These are phyloP conservation scores for Phytophthora crassamura DNA, from an alignment of 352 stramenopile species.

Conservation along the genomic window DNA sequence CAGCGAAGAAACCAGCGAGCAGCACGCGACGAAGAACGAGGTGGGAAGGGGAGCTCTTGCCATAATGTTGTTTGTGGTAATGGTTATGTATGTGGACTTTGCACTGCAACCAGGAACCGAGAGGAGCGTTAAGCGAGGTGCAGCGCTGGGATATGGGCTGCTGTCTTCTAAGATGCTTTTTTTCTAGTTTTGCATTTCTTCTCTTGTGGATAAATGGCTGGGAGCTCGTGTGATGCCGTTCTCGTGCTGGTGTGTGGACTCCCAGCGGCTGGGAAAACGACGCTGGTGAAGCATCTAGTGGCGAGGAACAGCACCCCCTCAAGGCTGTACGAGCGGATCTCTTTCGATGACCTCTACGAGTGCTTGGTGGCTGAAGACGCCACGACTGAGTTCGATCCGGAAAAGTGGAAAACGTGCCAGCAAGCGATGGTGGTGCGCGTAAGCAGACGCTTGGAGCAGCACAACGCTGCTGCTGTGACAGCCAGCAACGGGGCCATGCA, in stretches of 20 bases:
- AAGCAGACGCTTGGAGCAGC: slow-evolving; percentile 15
- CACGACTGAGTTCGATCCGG: slow-evolving; percentile 49
- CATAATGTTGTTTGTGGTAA: slow-evolving; percentile 10
- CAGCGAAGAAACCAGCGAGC: slow-evolving; percentile 33
- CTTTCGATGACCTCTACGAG: slow-evolving; percentile 71
- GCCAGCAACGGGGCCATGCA: not conserved
- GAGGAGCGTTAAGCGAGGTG: slow-evolving; percentile 3
- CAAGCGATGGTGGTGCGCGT: slow-evolving; percentile 49
- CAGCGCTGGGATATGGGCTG: not conserved
- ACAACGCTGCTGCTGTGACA: not conserved
- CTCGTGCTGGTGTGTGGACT: slow-evolving; percentile 72
- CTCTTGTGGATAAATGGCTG: slow-evolving; percentile 18
- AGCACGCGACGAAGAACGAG: slow-evolving; percentile 17
- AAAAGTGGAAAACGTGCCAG: slow-evolving; percentile 62
- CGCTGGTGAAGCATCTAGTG: slow-evolving; percentile 45
- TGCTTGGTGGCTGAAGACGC: slow-evolving; percentile 2
- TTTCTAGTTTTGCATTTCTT: slow-evolving; percentile 19
- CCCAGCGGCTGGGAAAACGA: slow-evolving; percentile 76
- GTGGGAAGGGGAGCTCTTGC: slow-evolving; percentile 8
- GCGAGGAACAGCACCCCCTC: not conserved
- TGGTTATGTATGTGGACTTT: slow-evolving; percentile 2
- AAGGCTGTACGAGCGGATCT: slow-evolving; percentile 45
- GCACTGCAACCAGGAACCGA: slow-evolving; percentile 10
- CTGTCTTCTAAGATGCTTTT: slow-evolving; percentile 2
- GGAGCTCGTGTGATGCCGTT: slow-evolving; percentile 17